phyloP scores from a whole-genome alignment of 805 yeast species.

The Ogataea glucozyma region DNA sequence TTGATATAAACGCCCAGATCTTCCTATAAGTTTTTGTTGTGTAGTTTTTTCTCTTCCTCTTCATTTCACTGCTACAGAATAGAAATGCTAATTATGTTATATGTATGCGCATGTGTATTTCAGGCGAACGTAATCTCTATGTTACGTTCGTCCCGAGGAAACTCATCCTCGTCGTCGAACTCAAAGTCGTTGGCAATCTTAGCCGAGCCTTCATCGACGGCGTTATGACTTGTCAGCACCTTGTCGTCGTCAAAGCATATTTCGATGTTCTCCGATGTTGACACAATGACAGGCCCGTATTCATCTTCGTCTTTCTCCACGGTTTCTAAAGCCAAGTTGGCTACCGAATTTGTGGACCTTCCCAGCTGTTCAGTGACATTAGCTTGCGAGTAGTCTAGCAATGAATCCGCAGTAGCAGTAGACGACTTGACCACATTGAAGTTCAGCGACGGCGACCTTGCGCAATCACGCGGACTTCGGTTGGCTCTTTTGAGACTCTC shows the following conservation, averaged over 20 bases:
- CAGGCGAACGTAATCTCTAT: slow-evolving; percentile 33
- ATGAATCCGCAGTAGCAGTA: background rate
- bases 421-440: slow-evolving; percentile 11
- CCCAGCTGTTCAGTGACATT: slow-evolving; percentile 4
- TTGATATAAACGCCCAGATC: slow-evolving; percentile 86
- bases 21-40: slow-evolving; percentile 72
- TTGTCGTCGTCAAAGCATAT: slow-evolving; percentile 27
- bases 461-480: slow-evolving; percentile 2
- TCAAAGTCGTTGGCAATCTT: slow-evolving; percentile 13
- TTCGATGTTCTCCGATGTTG: slow-evolving; percentile 19
- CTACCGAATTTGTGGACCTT: slow-evolving; percentile 5
- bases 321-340: slow-evolving; percentile 10
- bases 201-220: slow-evolving; percentile 3
- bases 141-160: slow-evolving; percentile 35
- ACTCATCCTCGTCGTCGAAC: slow-evolving; percentile 38
- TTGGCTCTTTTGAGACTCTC: background rate
- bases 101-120: slow-evolving; percentile 1
- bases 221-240: slow-evolving; percentile 3
- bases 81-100: slow-evolving; percentile 7
- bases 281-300: slow-evolving; percentile 25
- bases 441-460: slow-evolving; percentile 14
- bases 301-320: slow-evolving; percentile 5
- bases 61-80: slow-evolving; percentile 1
- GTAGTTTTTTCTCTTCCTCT: no score
- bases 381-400: background rate